A percentile compares a stretch with the other conserved stretches of the same genome.
phyloP scores from a whole-genome alignment of 306 rosid genomes.

The Bauhinia variegata region DNA sequence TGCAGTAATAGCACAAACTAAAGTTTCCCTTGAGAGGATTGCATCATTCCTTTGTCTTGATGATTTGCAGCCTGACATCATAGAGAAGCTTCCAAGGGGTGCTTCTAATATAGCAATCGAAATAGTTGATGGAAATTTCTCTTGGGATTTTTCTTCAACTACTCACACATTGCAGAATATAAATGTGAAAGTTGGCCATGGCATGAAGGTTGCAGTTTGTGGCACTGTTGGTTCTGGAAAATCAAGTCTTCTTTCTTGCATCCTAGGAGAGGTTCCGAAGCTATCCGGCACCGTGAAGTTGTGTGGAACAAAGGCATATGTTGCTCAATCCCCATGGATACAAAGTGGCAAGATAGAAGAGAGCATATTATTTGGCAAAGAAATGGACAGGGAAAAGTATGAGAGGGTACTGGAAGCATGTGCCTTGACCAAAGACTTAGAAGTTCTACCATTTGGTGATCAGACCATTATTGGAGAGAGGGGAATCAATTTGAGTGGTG shows the following conservation, averaged over 20 bases:
- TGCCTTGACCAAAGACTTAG: conserved; percentile 69
- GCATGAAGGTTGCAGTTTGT: conserved; percentile 86
- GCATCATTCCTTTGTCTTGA: conserved; percentile 68
- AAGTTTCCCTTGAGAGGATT: conserved; percentile 85
- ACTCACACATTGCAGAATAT: conserved; percentile 60
- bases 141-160: conserved; percentile 68
- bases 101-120: conserved; percentile 65
- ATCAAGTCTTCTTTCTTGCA: conserved; percentile 83
- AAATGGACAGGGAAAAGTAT: conserved; percentile 72
- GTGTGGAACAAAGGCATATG: conserved; percentile 85
- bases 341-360: conserved; percentile 85
- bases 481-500: conserved; percentile 90
- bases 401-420: conserved; percentile 82
- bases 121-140: conserved; percentile 67
- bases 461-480: conserved; percentile 85
- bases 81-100: conserved; percentile 69
- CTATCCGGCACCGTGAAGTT: conserved; percentile 63
- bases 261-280: conserved; percentile 84
- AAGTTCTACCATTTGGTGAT: conserved; percentile 75
- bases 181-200: conserved; percentile 50
- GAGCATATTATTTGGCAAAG: conserved; percentile 72
- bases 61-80: conserved; percentile 62
- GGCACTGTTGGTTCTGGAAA: conserved; percentile 91
- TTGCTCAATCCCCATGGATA: conserved; percentile 91
- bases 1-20: conserved; percentile 72